Evolutionary conservation across 192 early-diverging fungal species (phyloP).

Genomic region (Backusella psychrophila): DNA sequence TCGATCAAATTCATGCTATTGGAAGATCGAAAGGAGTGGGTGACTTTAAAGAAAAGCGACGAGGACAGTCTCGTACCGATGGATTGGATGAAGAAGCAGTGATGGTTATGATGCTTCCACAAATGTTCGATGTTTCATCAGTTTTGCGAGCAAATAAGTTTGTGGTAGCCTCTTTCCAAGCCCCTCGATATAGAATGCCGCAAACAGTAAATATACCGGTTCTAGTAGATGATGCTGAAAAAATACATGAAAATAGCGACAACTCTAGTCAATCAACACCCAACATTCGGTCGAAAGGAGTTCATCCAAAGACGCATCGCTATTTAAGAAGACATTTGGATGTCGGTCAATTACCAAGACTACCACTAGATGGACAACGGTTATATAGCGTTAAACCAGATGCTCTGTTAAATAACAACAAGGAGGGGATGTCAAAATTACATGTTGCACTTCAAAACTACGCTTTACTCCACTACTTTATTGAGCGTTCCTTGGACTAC

Average conservation of each 20-base stretch:
- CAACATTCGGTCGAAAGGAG: neutral
- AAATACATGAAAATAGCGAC: neutral
- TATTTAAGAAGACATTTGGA: neutral
- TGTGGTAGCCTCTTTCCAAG: constrained; percentile 12
- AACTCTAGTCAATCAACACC: constrained; percentile 4
- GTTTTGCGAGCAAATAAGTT: constrained; percentile 24
- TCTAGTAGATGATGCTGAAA: neutral
- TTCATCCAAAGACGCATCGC: neutral
- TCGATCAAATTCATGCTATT: constrained; percentile 53
- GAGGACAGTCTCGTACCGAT: neutral
- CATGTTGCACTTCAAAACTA: constrained; percentile 19
- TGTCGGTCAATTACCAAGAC: neutral
- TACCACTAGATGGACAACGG: neutral
- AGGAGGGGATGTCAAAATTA: constrained; percentile 11
- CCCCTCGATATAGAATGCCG: constrained; percentile 9
- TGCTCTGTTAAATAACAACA: constrained; percentile 9
- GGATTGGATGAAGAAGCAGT: neutral
- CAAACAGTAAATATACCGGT: neutral
- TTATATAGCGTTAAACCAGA: constrained; percentile 1
- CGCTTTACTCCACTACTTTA: constrained; percentile 20
- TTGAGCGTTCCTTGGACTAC: constrained; percentile 45
- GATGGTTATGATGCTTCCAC: constrained; percentile 9
- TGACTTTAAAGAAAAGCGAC: constrained; percentile 14
- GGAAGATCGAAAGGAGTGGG: constrained; percentile 32
- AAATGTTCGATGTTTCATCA: constrained; percentile 19